Evolutionary conservation across 148 eudicot genomes (phyloP), one percentile per base, ranked within the genome.

Genomic region (Cornus controversa): DNA sequence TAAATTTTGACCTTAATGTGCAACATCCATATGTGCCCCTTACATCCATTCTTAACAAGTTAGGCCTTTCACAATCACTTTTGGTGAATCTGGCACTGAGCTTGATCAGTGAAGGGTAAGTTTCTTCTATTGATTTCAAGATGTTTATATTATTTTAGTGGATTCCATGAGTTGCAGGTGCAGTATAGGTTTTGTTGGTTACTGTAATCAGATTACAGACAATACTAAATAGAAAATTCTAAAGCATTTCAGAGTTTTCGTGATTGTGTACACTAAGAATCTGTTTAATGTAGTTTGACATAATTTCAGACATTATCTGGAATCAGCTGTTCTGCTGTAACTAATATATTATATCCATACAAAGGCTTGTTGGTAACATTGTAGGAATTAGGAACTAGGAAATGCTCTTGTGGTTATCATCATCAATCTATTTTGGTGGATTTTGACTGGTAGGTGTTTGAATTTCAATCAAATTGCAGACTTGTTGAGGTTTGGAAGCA

Each of bases 51-150:
- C 92, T 96, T 78, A 82, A 90, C 77, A 96, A 96, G 71, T 78
- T 96, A 76, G 99, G 99, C 47, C 90, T 90, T 90, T 89, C 96
- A 73, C 90, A 93, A 76, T 84, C 94, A 47, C 81, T 84, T 34
- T 78, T 96, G 91, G 93, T 92, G 86, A 84, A 86, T 72, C 75
- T 90, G 87, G 97, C 99, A 31, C 77, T 92, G 84, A 87, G 78
- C 80, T 91, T 93, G 90, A 91, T 93, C 78, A 91, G 91, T 78
- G 94, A 92, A 85, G 95, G 98, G 99, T 96, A 88, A 92, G 97
- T 85, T 86, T 67, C 68, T 64, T 71, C 28, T 23, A 24, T 5
- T 62, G 13, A 29, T 20, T 67, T 74, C 18, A 64, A 25, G 57
- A 69, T 69, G 23, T n/a, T 63, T 80, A 31, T 58, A 31, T 62